A percentile compares a stretch with the other conserved stretches of the same genome.
These are phyloP conservation scores for Lojkania enalia DNA, from an alignment of 2,329 filamentous ascomycete species.

Conservation along the genomic window DNA sequence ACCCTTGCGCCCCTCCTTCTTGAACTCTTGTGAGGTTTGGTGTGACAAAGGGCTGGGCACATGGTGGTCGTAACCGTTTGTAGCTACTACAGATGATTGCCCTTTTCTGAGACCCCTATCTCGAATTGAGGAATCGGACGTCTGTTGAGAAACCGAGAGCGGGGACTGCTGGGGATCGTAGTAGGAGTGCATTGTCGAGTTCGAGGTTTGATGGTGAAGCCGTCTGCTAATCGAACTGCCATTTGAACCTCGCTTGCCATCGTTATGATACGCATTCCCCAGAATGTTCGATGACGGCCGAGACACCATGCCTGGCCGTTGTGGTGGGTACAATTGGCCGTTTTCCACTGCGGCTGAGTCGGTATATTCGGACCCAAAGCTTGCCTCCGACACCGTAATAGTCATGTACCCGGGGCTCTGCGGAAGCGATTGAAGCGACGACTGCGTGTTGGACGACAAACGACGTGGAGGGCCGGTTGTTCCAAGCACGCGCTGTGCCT, in stretches of 20 bases:
- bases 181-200: constrained; percentile 47
- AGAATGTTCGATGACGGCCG: constrained; percentile 42
- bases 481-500: constrained; percentile 45
- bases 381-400: constrained; percentile 36
- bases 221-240: constrained; percentile 33
- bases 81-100: constrained; percentile 31
- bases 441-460: constrained; percentile 23
- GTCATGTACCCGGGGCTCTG: constrained; percentile 37
- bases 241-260: constrained; percentile 30
- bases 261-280: constrained; percentile 25
- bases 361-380: constrained; percentile 30
- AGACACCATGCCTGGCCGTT: constrained; percentile 30
- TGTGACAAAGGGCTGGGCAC: constrained; percentile 25
- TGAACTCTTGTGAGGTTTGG: constrained; percentile 22
- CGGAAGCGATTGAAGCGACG: constrained; percentile 23
- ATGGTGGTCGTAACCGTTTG: constrained; percentile 13
- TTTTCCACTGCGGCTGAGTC: constrained; percentile 26
- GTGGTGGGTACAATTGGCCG: constrained; percentile 13
- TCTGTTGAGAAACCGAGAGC: constrained; percentile 49
- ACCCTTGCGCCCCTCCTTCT: constrained; percentile 32
- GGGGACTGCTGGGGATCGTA: constrained; percentile 49
- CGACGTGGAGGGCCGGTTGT: constrained; percentile 35
- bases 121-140: constrained; percentile 49
- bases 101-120: constrained; percentile 49
- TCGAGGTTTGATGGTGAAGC: constrained; percentile 40